Evolutionary conservation across 2,329 filamentous ascomycete genomes (phyloP), one percentile per base, ranked within the genome.

Genomic region (Phialophora tarda): DNA sequence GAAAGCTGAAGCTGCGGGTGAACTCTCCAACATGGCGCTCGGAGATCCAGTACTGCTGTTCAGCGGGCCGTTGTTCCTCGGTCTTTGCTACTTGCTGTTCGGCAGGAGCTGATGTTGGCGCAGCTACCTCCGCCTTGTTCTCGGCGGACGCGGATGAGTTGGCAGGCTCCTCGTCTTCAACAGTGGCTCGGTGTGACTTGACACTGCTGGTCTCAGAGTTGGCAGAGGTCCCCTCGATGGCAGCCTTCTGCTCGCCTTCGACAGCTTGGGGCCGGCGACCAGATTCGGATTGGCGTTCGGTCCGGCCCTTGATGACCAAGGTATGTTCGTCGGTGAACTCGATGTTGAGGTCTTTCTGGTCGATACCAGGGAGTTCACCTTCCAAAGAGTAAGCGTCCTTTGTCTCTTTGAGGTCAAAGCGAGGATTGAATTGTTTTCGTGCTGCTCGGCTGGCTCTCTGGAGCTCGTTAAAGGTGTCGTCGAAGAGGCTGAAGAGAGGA

Each of bases 21-120:
- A 89, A 89, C 62, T 85, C 82, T 69, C 86, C 86, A 12, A 86
- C 79, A 0, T 81, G 82, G 71, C 86, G 84, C 76, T 89, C 86
- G 61, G 79, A 82, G 62, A 87, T 81, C 86, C 86, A 88, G 78
- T 84, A 88, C 69, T 81, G 83, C 58, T 80, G 70, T 44, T 74
- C 50, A 41, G 69, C 64, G 38, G 69, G 61, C 14, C n/a, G 47
- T 41, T 53, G 47, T 54, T 72, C 68, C 72, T 79, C 59, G 61
- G 67, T 48, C 74, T 62, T 66, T 48, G 64, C 61, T 78, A 72
- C 38, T 73, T 61, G 55, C 53, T 55, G 44, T 26, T 59, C 63
- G 64, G 68, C 47, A 26, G 69, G 61, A 50, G 71, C 70, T 72
- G 78, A 57, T 61, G 70, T 41, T 73, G 76, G 68, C 72, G 77